These are phyloP conservation scores for Wickerhamomyces sp. DNA, from an alignment of 1,139 yeast genomes.

Conservation along the genomic window DNA sequence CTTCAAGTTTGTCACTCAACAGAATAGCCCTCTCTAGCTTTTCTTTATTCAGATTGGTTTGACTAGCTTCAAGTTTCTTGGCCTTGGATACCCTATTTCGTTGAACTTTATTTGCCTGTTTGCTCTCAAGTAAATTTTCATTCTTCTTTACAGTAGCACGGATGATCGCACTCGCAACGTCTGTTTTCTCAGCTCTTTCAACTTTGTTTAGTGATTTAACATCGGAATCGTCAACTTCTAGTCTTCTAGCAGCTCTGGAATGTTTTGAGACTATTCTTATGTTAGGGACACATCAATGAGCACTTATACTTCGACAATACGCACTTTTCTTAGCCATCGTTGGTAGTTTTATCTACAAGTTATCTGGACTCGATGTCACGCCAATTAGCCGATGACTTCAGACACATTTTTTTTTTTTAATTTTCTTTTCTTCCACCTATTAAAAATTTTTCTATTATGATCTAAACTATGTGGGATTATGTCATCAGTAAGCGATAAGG, in stretches of 20 bases:
- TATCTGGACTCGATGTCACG: too few relatives aligned
- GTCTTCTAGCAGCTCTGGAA: constrained; percentile 76
- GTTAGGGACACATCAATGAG: too few relatives aligned
- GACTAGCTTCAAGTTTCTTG: constrained; percentile 30
- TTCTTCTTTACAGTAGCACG: constrained; percentile 62
- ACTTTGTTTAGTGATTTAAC: constrained; percentile 43
- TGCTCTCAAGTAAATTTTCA: constrained; percentile 54
- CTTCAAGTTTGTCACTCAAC: constrained; percentile 49
- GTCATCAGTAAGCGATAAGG: too few relatives aligned
- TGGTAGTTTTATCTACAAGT: too few relatives aligned
- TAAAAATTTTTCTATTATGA: too few relatives aligned
- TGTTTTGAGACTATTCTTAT: constrained; percentile 62
- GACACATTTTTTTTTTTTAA: too few relatives aligned
- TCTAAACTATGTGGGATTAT: too few relatives aligned
- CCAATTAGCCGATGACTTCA: too few relatives aligned
- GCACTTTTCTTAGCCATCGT: constrained; percentile 24
- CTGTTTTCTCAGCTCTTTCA: constrained; percentile 55
- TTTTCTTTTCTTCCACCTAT: too few relatives aligned
- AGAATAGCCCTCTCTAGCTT: constrained; percentile 45
- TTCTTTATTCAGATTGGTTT: constrained; percentile 30
- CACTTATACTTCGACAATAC: too few relatives aligned
- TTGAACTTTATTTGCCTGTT: constrained; percentile 40
- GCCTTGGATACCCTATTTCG: constrained; percentile 27
- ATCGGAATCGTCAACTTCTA: constrained; percentile 41
- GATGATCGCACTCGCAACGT: constrained; percentile 56